These are phyloP conservation scores for Phytopythium mirpurense DNA, from an alignment of 352 stramenopile genomes.

Conservation along the genomic window DNA sequence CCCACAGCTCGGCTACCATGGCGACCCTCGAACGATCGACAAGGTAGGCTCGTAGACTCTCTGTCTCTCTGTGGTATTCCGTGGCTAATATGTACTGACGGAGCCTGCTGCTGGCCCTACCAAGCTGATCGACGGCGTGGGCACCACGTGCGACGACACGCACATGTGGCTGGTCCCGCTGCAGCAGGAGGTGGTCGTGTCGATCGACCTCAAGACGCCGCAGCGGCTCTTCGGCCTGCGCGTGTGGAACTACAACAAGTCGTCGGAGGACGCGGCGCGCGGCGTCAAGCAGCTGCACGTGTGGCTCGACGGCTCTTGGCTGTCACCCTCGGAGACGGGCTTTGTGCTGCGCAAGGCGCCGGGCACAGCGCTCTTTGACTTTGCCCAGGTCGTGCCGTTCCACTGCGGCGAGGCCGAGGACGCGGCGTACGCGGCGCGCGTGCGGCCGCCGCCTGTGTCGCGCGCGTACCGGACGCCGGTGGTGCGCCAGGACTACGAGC, in stretches of 20 bases:
- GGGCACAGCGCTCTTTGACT: conserved; percentile 61
- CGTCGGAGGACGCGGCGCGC: conserved; percentile 55
- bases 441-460: conserved; percentile 33
- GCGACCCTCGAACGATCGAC: conserved; percentile 81
- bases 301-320: conserved; percentile 33
- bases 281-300: conserved; percentile 62
- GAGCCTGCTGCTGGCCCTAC: no score
- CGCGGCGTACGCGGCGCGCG: conserved; percentile 27
- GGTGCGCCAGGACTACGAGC: conserved; percentile 85
- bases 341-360: conserved; percentile 81
- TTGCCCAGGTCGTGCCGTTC: conserved; percentile 58
- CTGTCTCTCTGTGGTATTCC: no score
- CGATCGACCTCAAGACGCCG: conserved; percentile 49
- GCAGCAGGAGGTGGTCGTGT: conserved; percentile 31
- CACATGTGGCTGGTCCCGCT: conserved; percentile 90
- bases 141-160: conserved; percentile 80
- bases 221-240: conserved; percentile 59
- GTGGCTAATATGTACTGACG: no score
- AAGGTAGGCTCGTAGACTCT: no score
- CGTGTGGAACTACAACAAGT: conserved; percentile 86
- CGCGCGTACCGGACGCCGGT: conserved; percentile 67
- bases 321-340: conserved; percentile 47
- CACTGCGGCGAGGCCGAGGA: conserved; percentile 9
- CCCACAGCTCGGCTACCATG: conserved; percentile 57
- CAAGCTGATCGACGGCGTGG: conserved; percentile 77